Evolutionary conservation across 495 filamentous ascomycete species (phyloP), one percentile per base, ranked within the genome.

Genomic region (Cryomyces minteri): DNA sequence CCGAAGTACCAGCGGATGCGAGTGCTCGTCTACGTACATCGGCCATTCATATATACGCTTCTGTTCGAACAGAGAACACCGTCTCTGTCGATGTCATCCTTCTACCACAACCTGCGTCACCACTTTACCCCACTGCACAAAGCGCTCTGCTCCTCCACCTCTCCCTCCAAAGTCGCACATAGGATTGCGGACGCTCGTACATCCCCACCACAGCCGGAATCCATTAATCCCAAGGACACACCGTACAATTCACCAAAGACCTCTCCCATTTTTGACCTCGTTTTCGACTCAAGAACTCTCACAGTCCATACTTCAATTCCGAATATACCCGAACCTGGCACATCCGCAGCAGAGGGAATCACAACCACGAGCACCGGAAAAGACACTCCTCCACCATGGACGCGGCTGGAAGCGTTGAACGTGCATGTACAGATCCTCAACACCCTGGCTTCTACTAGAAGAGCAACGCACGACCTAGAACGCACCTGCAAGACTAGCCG

Each of bases 1-100:
- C 18, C 12, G 14, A 4, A 9, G 29, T 34, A 43, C 25, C 60
- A 71, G 41, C 69, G 73, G 48, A 62, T 90, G 28, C 75, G 77
- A 28, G 83, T 83, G 5, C 72, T 92, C 4, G 73, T 93, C 40
- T 81, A 81, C 51, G 65, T 77, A 46, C 78, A 84, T 53, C 75
- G 73, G 56, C 90, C 90, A 4, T 95, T 96, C 62, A 80, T 94
- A 45, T 94, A 85, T 60, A 79, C 84, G 4, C 84, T 96, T 52
- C 68, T 98, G 11, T 95, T 96, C 63, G 70, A 82, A 40, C 69
- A 77, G 9, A 64, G 67, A 36, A 80, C 85, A 1, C 69, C 74
- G 33, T 69, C 77, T 18, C 67, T 94, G 5, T 66, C 74, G 11
- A 74, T 74, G 40, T 68, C 79, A 4, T 64, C 71, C 0, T 76